These are phyloP conservation scores for Fusarium hostae DNA, from an alignment of 2,329 filamentous ascomycete genomes.

Conservation along the genomic window DNA sequence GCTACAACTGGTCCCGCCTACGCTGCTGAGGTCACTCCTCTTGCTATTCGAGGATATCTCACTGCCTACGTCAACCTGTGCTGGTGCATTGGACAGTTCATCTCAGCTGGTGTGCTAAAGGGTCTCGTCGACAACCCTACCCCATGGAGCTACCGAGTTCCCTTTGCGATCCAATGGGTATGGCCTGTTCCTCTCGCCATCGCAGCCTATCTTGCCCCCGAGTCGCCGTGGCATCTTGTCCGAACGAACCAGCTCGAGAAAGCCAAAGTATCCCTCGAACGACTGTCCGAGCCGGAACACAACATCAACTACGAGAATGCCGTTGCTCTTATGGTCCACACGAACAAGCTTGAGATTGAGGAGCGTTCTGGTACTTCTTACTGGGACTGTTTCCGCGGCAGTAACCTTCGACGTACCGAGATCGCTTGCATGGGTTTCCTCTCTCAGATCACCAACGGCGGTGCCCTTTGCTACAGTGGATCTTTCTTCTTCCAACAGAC, in stretches of 20 bases:
- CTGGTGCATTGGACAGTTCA: conserved; percentile 56
- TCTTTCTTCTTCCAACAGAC: conserved; percentile 61
- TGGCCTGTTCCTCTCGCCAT: conserved; percentile 51
- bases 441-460: conserved; percentile 56
- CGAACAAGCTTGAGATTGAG: conserved; percentile 58
- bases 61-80: conserved; percentile 59
- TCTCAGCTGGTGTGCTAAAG: conserved; percentile 54
- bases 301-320: conserved; percentile 52
- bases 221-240: conserved; percentile 54
- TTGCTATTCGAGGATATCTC: conserved; percentile 56
- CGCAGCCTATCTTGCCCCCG: conserved; percentile 49
- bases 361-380: conserved; percentile 54
- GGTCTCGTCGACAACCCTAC: conserved; percentile 50
- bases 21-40: conserved; percentile 56
- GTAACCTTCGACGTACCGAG: conserved; percentile 59
- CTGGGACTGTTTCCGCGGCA: conserved; percentile 60
- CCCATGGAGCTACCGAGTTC: conserved; percentile 54
- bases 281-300: conserved; percentile 48
- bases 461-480: conserved; percentile 54
- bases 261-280: conserved; percentile 47
- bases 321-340: conserved; percentile 57
- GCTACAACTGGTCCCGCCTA: conserved; percentile 57
- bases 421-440: conserved; percentile 56
- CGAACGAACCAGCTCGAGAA: conserved; percentile 47
- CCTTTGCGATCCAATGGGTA: conserved; percentile 56